Evolutionary conservation across 352 stramenopile species (phyloP), one percentile per base, ranked within the genome.

Genomic region (Peronospora farinosa): DNA sequence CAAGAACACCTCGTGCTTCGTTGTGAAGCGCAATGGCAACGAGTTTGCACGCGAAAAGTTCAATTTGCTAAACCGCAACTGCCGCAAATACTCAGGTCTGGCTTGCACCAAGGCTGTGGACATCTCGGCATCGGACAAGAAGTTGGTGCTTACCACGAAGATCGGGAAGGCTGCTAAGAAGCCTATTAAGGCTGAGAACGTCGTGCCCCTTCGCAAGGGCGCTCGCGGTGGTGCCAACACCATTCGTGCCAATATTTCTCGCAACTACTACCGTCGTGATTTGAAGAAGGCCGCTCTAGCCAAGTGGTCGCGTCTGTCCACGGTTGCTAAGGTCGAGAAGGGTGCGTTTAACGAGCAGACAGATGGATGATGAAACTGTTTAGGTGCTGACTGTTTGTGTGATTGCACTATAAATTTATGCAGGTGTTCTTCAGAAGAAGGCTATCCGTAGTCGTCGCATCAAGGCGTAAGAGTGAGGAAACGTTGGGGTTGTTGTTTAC

Each of bases 81-180:
- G 73, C 62, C 94, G 88, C 87, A 98, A 98, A 86, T 98, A 97
- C 74, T 98, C 88, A 50, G 95, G 91, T 54, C 41, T 99, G 52
- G 92, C 94, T 52, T 95, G 95, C 64, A 66, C 59, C 57, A 98
- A 98, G 80, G 87, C 84, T 21, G 83, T 96, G 40, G 88, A 96
- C 71, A 82, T 98, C 41, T 78, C 77, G 61, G 51, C 93, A 28
- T 65, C 66, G n/a, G 78, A 94, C 72, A 90, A 88, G 75, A 93
- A 93, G 78, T 59, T 93, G 50, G 79, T 73, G 35, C 56, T 93
- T 39, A 82, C 83, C 15, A 91, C 81, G 57, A 93, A 93, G 71
- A 77, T 91, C 50, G 67, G 52, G 51, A 92, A 91, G 78, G 58
- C 63, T 7, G 51, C 31, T 42, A 74, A 75, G 60, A 90, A 89